These are phyloP conservation scores for Penicillium sp. DNA, from an alignment of 2,329 filamentous ascomycete species.

Conservation along the genomic window DNA sequence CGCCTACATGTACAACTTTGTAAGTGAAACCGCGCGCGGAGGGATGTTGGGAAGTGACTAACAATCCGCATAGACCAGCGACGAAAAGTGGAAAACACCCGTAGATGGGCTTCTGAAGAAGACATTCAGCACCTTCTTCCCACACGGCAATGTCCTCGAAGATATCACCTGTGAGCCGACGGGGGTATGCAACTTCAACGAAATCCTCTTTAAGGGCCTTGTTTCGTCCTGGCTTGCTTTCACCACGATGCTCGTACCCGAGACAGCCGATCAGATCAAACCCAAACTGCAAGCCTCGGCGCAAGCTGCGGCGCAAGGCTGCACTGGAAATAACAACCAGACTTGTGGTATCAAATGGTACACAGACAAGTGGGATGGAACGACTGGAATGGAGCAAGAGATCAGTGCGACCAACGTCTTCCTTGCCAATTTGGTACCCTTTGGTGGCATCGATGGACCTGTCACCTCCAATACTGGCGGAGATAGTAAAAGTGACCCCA, in stretches of 20 bases:
- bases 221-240: slow-evolving; percentile 67
- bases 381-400: slow-evolving; percentile 66
- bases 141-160: slow-evolving; percentile 22
- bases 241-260: slow-evolving; percentile 64
- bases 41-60: not conserved
- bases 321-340: slow-evolving; percentile 60
- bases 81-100: slow-evolving; percentile 57
- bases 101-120: slow-evolving; percentile 59
- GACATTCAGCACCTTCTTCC: slow-evolving; percentile 54
- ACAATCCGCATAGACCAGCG: slow-evolving; percentile 43
- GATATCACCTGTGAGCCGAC: slow-evolving; percentile 67
- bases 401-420: slow-evolving; percentile 68
- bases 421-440: slow-evolving; percentile 59
- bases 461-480: slow-evolving; percentile 55
- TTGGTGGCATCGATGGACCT: slow-evolving; percentile 48
- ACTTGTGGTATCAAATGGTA: slow-evolving; percentile 68
- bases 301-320: slow-evolving; percentile 62
- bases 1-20: slow-evolving; percentile 69
- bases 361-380: slow-evolving; percentile 53
- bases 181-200: slow-evolving; percentile 59
- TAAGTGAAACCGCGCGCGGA: slow-evolving; percentile 30
- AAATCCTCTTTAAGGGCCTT: slow-evolving; percentile 67
- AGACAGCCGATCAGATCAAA: slow-evolving; percentile 57
- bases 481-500: slow-evolving; percentile 45
- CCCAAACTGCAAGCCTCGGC: slow-evolving; percentile 62